phyloP scores from a whole-genome alignment of 257 asterid genomes.

The Primulina eburnea region DNA sequence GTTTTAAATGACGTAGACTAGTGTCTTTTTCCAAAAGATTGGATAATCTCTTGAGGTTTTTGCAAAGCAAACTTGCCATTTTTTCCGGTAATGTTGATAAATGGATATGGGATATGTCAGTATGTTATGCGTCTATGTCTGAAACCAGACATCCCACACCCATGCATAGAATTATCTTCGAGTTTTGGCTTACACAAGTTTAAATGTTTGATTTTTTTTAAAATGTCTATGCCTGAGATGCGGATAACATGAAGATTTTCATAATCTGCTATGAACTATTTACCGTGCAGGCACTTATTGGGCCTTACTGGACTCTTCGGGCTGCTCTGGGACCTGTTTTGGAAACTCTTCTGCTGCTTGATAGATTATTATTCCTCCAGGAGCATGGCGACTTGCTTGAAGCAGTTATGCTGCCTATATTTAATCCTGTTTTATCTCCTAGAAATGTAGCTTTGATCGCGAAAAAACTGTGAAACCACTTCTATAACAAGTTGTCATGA shows the following conservation, averaged over 20 bases:
- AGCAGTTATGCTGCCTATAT: slow-evolving; percentile 59
- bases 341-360: slow-evolving; percentile 83
- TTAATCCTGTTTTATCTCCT: slow-evolving; percentile 78
- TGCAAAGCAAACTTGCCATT: background rate
- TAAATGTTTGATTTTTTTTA: background rate
- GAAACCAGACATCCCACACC: background rate
- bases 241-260: background rate
- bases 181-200: background rate
- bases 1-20: background rate
- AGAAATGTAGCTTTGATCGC: slow-evolving; percentile 83
- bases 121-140: background rate
- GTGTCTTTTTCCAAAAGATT: background rate
- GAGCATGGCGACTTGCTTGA: slow-evolving; percentile 49
- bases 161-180: background rate
- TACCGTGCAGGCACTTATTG: slow-evolving; percentile 65
- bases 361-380: slow-evolving; percentile 81
- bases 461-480: slow-evolving; percentile 41
- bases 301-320: slow-evolving; percentile 94
- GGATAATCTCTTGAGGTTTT: background rate
- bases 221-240: slow-evolving; percentile 10
- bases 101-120: background rate
- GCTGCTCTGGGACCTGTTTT: slow-evolving; percentile 81
- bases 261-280: background rate
- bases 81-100: background rate
- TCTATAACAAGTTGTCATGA: background rate